Base-by-base conservation (phyloP, 257 asterid genomes). In the Solanum sejunctum region DNA sequence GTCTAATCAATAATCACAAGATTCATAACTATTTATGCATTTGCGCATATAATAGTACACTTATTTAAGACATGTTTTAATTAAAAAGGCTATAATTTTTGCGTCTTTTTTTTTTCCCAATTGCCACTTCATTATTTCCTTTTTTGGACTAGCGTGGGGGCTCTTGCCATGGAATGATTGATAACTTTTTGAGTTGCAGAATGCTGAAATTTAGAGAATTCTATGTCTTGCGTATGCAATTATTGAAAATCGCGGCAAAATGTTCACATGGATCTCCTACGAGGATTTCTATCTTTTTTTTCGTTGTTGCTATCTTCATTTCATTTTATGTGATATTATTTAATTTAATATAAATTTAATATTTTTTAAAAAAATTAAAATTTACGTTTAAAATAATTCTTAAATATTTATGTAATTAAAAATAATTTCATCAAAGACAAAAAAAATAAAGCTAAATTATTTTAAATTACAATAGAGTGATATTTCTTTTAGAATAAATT, bases 121-220 rank as follows among this genome's bases (percentile, higher is more conserved):
- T 36, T 36, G 26, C 8, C 51, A 69, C 51, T 69, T 69, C 23
- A 36, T 66, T 32, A 67, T 69, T 69, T 69, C 51, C 77, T 4
- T 9, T 36, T 39, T 36, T 39, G 77, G 77, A 39, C 51, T 69
- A 36, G 77, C 26, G 79, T 39, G 79, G 79, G 79, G 79, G 79
- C 78, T 18, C 16, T 71, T 43, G 28, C 80, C 15, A 47, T 43
- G 10, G 55, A 43, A 71, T 71, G 36, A 43, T 43, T 71, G 80
- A 71, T 43, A 67, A 43, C 32, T 43, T 39, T 71, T 41, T 10
- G 55, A 71, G 55, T 71, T 10, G 6, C 80, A 43, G 18, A 71
- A 2, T 2, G 17, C 55, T 71, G 80, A 41, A 18, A 2, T 71
- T 71, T 71, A 71, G 32, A 71, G 28, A 41, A 41, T 18, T 41